These are phyloP conservation scores for Colletotrichum lupini DNA, from an alignment of 2,329 filamentous ascomycete genomes.

Conservation along the genomic window DNA sequence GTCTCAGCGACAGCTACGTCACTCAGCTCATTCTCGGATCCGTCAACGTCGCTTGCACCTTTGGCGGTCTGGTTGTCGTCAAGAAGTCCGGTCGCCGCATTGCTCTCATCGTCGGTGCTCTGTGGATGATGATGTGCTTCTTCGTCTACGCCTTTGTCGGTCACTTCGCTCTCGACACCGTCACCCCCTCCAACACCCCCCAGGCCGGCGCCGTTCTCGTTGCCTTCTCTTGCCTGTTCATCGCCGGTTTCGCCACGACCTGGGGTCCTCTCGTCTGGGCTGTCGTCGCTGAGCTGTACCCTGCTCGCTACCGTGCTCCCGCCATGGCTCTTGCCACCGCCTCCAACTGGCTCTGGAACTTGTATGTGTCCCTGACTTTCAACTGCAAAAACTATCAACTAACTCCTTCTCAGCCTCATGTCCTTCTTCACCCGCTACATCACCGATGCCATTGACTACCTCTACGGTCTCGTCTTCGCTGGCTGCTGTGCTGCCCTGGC, in stretches of 20 bases:
- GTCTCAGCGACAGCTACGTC: slow-evolving; percentile 72
- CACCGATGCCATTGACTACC: slow-evolving; percentile 74
- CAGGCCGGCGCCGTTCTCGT: slow-evolving; percentile 70
- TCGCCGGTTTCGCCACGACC: slow-evolving; percentile 73
- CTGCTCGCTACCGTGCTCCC: slow-evolving; percentile 63
- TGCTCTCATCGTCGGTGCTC: slow-evolving; percentile 70
- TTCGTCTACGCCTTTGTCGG: slow-evolving; percentile 61
- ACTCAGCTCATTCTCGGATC: slow-evolving; percentile 76
- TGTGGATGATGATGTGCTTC: slow-evolving; percentile 69
- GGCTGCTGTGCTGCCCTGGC: slow-evolving; percentile 73
- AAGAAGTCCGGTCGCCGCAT: slow-evolving; percentile 73
- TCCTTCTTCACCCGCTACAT: slow-evolving; percentile 74
- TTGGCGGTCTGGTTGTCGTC: slow-evolving; percentile 73
- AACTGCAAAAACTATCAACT: background rate
- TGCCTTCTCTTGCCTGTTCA: slow-evolving; percentile 76
- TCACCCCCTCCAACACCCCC: slow-evolving; percentile 56
- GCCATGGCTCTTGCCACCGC: slow-evolving; percentile 68
- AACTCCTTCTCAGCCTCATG: slow-evolving; percentile 46
- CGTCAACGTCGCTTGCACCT: slow-evolving; percentile 75
- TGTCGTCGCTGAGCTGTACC: slow-evolving; percentile 73
- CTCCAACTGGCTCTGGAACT: slow-evolving; percentile 75
- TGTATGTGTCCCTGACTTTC: slow-evolving; percentile 65
- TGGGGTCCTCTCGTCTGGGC: slow-evolving; percentile 79
- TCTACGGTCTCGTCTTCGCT: slow-evolving; percentile 78
- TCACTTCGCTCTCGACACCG: slow-evolving; percentile 54